Evolutionary conservation across 345 rosid species (phyloP), one percentile per base, ranked within the genome.

Genomic region (Arabidopsis arenosa): DNA sequence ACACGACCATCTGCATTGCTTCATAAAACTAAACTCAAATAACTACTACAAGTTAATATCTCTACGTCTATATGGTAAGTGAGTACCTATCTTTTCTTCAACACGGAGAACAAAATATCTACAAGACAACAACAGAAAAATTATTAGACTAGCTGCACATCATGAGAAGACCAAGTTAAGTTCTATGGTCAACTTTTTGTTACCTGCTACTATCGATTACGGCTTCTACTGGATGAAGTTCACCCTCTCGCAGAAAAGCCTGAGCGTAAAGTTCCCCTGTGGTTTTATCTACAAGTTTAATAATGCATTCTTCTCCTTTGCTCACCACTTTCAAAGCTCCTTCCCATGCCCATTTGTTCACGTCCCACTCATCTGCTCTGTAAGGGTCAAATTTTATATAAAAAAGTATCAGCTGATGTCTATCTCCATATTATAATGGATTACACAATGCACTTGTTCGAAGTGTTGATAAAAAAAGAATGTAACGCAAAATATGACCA

Each of bases 291-390:
- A 91, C 97, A 70, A 96, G 99, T 81, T 83, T 91, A 70, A 96
- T 96, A 69, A 91, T 89, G 84, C 99, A 96, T 40, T 93, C 99
- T 85, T 96, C 99, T 47, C 89, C 98, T 83, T 87, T 96, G 85
- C 96, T 87, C 68, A 88, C 67, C 58, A 96, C 99, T 83, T 87
- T 96, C 70, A 96, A 63, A 7, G 75, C 70, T 28, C 99, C 99
- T 80, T 91, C 98, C 99, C 99, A 96, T 63, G 90, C 93, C 99
- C 99, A 96, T 82, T 96, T 91, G 82, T 96, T 93, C 37, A 96
- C 98, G 68, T 96, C 78, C 99, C 99, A 96, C 75, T 96, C 99
- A 86, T 93, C 99, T 70, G 99, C 99, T 83, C 98, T 96, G 86
- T 73, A 81, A 78, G 14, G 21, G 71, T 53, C 66, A 71, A 66